These are phyloP conservation scores for Avena eriantha DNA, from an alignment of 176 grass and related monocot species.

Conservation along the genomic window DNA sequence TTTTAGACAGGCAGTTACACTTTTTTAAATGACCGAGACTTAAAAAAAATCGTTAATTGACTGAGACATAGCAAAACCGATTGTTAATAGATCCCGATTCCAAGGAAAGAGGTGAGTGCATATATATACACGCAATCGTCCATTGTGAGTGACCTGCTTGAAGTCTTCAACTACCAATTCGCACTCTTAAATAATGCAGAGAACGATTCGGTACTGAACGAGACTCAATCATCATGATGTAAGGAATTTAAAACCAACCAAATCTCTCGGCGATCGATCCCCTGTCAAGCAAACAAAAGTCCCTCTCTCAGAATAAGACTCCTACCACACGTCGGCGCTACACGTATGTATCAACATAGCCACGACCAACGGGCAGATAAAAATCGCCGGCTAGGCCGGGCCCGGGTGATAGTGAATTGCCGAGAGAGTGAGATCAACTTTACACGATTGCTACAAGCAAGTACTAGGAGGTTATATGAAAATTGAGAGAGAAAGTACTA, in stretches of 20 bases:
- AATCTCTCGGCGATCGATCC: not conserved
- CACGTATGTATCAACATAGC: slow-evolving; percentile 26
- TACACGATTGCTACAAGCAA: not conserved
- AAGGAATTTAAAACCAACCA: not conserved
- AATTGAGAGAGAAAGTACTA: too few species aligned
- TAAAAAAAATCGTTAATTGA: too few species aligned
- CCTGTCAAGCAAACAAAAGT: not conserved
- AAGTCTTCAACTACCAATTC: not conserved
- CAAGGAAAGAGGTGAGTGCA: too few species aligned
- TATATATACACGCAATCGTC: not conserved
- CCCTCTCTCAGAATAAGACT: not conserved
- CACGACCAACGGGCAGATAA: not conserved
- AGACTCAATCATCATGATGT: not conserved
- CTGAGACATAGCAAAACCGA: too few species aligned
- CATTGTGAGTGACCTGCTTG: not conserved
- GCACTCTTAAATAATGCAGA: not conserved
- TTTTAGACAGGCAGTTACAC: too few species aligned
- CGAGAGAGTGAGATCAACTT: too few species aligned
- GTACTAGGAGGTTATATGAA: not conserved
- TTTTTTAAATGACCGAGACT: too few species aligned
- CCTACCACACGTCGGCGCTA: not conserved
- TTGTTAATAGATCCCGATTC: not conserved
- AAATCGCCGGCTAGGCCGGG: not conserved
- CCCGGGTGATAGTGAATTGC: not conserved
- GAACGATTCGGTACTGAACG: not conserved